Base-by-base conservation (phyloP, 805 yeast genomes). In the Yamadazyma kitorensis region DNA sequence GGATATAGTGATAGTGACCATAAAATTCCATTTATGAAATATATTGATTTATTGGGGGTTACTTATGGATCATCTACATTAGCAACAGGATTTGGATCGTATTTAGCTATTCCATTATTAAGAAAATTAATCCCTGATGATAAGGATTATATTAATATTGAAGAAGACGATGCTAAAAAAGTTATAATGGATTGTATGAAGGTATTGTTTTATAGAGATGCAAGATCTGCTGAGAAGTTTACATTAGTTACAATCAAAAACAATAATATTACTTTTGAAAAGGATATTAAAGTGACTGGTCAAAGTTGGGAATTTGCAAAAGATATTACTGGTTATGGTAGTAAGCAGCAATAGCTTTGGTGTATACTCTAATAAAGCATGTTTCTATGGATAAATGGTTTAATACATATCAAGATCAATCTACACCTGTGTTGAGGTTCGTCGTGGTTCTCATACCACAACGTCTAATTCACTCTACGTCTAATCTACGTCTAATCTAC, bases 21-120 rank as follows among this genome's bases (percentile, higher is more conserved):
- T n/a, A 51, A 57, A 25, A 52, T 61, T 14, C 87, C 93, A 28
- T 85, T 84, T 50, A 70, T 93, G 53, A 80, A 82, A 47, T 89
- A 86, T 54, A 95, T 88, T 29, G 96, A 93, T 58, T 68, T 93
- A 41, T 73, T 89, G 40, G 99, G 99, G 32, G 96, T 88, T 17
- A 76, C 95, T 2, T 93, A 86, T 60, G 73, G 86, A 3, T 74
- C 98, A 0, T 93, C 95, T 19, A 72, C 95, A 2, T 66, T 93
- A 37, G 96, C 97, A 29, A 89, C 98, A 3, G 99, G 99, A 1
- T 91, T 88, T 57, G 99, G 98, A 39, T 83, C 94, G 8, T 89
- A 93, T 60, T 72, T 93, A 60, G 99, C 98, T 3, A 64, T 88
- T 27, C 99, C 99, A 17, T 64, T 93, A 50, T 72, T 93, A 56